Conservation (phyloP, 2,329 filamentous ascomycete species). For the Pleochaeta shiraiana region DNA sequence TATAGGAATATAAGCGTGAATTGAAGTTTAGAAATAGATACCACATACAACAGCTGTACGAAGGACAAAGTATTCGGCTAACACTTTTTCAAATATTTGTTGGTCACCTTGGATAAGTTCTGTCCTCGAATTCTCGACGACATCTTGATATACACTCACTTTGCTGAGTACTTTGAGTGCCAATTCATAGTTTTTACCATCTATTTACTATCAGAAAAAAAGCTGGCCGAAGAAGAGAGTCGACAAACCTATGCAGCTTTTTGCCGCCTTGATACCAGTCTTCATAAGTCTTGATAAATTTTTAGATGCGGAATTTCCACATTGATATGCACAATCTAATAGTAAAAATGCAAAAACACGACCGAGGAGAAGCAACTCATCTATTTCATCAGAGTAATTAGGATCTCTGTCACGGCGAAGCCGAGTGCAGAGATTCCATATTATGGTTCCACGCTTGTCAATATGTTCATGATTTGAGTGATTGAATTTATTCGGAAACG, state of each 20-base stretch:
- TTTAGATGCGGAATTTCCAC: conserved; percentile 14
- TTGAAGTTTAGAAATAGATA: not conserved
- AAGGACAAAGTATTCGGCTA: conserved; percentile 18
- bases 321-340: conserved; percentile 22
- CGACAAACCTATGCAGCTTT: conserved; percentile 35
- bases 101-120: conserved; percentile 11
- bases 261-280: conserved; percentile 42
- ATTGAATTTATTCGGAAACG: conserved; percentile 18
- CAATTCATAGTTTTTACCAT: conserved; percentile 27
- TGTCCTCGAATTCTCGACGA: conserved; percentile 18
- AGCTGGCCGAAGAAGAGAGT: not conserved
- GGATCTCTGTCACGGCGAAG: conserved; percentile 21
- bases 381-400: conserved; percentile 10
- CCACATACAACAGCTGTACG: conserved; percentile 31
- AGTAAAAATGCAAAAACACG: conserved; percentile 6
- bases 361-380: conserved; percentile 11
- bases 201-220: conserved; percentile 9
- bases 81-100: conserved; percentile 16
- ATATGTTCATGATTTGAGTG: conserved; percentile 25
- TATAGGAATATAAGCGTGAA: conserved; percentile 19
- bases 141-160: conserved; percentile 33
- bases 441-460: conserved; percentile 30
- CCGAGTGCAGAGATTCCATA: conserved; percentile 47
- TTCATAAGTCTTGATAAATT: conserved; percentile 37
- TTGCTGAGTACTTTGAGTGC: conserved; percentile 39